A percentile compares a stretch with the other conserved stretches of the same genome.
phyloP scores from a whole-genome alignment of 2,329 filamentous ascomycete genomes.

The Botryotinia calthae region DNA sequence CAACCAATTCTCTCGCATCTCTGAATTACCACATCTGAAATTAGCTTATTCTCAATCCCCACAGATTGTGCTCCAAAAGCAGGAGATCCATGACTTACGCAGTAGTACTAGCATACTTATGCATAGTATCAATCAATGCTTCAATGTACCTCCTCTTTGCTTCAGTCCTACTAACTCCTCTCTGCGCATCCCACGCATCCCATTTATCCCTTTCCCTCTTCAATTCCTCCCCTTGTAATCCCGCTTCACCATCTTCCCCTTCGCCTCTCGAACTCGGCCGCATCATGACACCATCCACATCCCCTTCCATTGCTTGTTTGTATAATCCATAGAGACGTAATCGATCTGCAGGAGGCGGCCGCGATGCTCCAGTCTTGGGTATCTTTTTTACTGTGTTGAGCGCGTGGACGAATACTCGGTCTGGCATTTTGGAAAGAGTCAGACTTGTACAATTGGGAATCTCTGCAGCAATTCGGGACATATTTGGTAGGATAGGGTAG shows the following conservation, averaged over 20 bases:
- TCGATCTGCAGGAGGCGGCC: slow-evolving; percentile 80
- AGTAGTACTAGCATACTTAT: slow-evolving; percentile 84
- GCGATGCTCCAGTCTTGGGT: slow-evolving; percentile 83
- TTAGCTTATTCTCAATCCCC: slow-evolving; percentile 5
- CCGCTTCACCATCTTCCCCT: slow-evolving; percentile 48
- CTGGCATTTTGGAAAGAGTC: slow-evolving; percentile 46
- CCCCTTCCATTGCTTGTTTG: slow-evolving; percentile 98
- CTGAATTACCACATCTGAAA: slow-evolving; percentile 40
- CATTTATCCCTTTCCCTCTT: slow-evolving; percentile 65
- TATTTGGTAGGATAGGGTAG: slow-evolving; percentile 1
- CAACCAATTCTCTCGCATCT: slow-evolving; percentile 82
- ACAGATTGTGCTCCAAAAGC: not conserved
- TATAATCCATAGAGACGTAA: slow-evolving; percentile 95
- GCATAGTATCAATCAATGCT: slow-evolving; percentile 94
- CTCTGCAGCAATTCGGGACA: slow-evolving; percentile 6
- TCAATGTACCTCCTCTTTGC: slow-evolving; percentile 93
- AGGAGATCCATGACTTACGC: slow-evolving; percentile 49
- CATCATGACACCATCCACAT: slow-evolving; percentile 92
- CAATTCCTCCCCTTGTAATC: slow-evolving; percentile 41
- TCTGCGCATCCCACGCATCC: slow-evolving; percentile 94
- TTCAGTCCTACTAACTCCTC: slow-evolving; percentile 79
- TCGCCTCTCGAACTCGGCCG: slow-evolving; percentile 64
- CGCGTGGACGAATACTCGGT: slow-evolving; percentile 97
- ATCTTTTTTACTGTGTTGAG: slow-evolving; percentile 99
- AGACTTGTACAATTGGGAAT: not conserved